Conservation (phyloP, 495 filamentous ascomycete species). For the Talaromyces proteolyticus region DNA sequence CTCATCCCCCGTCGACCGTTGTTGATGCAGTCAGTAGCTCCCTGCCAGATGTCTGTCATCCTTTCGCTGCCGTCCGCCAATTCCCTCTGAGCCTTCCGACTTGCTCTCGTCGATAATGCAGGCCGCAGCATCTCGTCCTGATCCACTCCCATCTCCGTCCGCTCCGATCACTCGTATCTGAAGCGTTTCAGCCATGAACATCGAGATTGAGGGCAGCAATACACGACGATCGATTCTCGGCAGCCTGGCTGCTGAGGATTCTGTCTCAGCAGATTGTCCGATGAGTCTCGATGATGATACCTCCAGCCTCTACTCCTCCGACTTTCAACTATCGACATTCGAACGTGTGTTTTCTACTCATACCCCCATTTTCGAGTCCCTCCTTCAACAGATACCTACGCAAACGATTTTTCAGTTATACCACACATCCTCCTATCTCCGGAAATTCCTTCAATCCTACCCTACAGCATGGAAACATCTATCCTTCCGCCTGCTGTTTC, state of each 20-base stretch:
- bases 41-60: background rate
- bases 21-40: background rate
- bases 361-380: slow-evolving; percentile 50
- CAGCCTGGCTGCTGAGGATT: slow-evolving; percentile 10
- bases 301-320: slow-evolving; percentile 18
- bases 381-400: slow-evolving; percentile 52
- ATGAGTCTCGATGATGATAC: slow-evolving; percentile 6
- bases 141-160: background rate
- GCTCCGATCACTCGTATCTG: background rate
- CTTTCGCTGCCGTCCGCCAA: slow-evolving; percentile 4
- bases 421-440: slow-evolving; percentile 49
- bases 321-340: slow-evolving; percentile 39
- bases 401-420: slow-evolving; percentile 50
- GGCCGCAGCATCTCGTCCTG: slow-evolving; percentile 1
- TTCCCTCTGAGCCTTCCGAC: background rate
- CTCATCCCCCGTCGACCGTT: no score
- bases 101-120: slow-evolving; percentile 7
- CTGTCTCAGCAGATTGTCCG: background rate
- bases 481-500: slow-evolving; percentile 50
- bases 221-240: background rate
- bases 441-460: slow-evolving; percentile 48
- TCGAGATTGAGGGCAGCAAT: background rate
- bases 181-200: background rate
- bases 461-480: slow-evolving; percentile 57
- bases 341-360: slow-evolving; percentile 49